Evolutionary conservation across 345 rosid species (phyloP).

Genomic region (Erucastrum elatum): DNA sequence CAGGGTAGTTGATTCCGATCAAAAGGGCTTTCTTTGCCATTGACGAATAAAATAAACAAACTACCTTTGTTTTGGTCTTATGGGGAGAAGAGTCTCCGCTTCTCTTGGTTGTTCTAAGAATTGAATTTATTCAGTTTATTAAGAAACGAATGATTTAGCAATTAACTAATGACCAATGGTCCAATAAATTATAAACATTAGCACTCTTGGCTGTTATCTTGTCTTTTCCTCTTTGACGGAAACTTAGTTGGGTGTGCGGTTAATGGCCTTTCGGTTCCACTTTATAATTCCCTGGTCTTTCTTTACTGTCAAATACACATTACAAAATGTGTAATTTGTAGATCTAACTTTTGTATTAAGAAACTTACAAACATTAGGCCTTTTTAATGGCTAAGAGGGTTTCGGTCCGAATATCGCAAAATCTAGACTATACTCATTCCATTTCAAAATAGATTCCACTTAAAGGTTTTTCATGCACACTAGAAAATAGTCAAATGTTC

Average conservation of each 20-base stretch:
- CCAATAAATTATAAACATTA: background rate
- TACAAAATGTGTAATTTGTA: background rate
- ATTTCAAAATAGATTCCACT: too few relatives aligned
- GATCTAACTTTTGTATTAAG: too few relatives aligned
- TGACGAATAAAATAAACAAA: background rate
- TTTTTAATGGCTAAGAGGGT: too few relatives aligned
- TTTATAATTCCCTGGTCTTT: background rate
- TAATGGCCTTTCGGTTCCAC: constrained; percentile 11
- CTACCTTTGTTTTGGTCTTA: background rate
- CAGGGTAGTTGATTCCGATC: constrained; percentile 87
- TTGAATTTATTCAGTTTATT: background rate
- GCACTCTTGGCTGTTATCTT: background rate
- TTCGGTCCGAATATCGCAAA: too few relatives aligned
- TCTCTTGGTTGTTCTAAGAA: background rate
- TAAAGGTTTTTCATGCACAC: too few relatives aligned
- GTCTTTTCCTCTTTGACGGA: background rate
- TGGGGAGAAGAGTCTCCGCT: background rate
- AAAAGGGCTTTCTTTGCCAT: constrained; percentile 73
- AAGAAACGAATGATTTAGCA: background rate
- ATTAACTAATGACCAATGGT: constrained; percentile 4
- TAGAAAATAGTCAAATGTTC: too few relatives aligned
- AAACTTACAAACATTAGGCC: too few relatives aligned
- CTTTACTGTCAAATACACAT: background rate
- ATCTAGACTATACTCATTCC: too few relatives aligned
- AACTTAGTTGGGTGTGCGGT: background rate